Evolutionary conservation across 495 filamentous ascomycete genomes (phyloP).

Genomic region (Venustampulla echinocandica): DNA sequence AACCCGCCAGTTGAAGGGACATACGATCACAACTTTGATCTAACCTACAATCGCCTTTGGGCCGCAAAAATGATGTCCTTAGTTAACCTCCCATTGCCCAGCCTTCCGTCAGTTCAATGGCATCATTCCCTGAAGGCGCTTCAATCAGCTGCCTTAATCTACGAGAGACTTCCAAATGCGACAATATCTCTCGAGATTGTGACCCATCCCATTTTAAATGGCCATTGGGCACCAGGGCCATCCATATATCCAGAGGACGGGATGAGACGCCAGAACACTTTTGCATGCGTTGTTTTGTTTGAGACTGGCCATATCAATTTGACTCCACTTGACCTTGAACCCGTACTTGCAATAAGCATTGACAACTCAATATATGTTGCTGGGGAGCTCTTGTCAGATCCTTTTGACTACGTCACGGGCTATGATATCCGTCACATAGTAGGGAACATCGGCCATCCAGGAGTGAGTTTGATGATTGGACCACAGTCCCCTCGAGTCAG

Average conservation of each 20-base stretch:
- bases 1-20: too few relatives aligned
- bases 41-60: too few relatives aligned
- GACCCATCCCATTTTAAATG: neutral
- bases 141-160: slow-evolving; percentile 9
- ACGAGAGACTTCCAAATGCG: slow-evolving; percentile 10
- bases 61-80: too few relatives aligned
- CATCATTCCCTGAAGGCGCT: slow-evolving; percentile 6
- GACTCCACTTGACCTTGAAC: slow-evolving; percentile 6
- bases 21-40: too few relatives aligned
- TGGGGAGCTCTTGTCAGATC: slow-evolving; percentile 22
- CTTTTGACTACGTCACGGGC: slow-evolving; percentile 1
- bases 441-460: slow-evolving; percentile 27
- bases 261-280: slow-evolving; percentile 8
- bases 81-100: too few relatives aligned
- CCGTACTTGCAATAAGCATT: slow-evolving; percentile 24
- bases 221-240: neutral
- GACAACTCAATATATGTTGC: slow-evolving; percentile 27
- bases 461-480: slow-evolving; percentile 26
- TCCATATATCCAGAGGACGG: neutral
- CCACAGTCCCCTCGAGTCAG: slow-evolving; percentile 15
- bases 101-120: neutral
- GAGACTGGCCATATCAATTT: slow-evolving; percentile 23
- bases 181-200: slow-evolving; percentile 1
- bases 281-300: slow-evolving; percentile 24
- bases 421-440: slow-evolving; percentile 16